These are phyloP conservation scores for Saksenaea oblongispora DNA, from an alignment of 371 early-diverging fungal genomes.

Conservation along the genomic window DNA sequence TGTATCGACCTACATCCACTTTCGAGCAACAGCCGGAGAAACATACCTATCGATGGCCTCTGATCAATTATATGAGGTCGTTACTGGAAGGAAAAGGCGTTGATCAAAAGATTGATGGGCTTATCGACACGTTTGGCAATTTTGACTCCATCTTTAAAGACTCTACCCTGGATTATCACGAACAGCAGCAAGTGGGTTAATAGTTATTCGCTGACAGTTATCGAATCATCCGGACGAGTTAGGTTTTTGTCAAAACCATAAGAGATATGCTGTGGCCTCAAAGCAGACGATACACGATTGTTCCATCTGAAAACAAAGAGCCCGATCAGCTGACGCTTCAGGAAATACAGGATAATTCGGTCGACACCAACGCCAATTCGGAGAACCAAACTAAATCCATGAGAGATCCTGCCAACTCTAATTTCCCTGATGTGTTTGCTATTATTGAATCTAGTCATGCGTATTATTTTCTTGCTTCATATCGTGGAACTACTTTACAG, in stretches of 20 bases:
- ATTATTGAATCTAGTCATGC: slow-evolving; percentile 59
- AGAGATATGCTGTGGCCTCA: slow-evolving; percentile 44
- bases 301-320: slow-evolving; percentile 5
- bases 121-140: slow-evolving; percentile 20
- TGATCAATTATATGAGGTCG: slow-evolving; percentile 21
- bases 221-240: background rate
- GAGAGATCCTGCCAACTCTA: slow-evolving; percentile 41
- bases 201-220: background rate
- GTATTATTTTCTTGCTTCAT: slow-evolving; percentile 59
- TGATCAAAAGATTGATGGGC: slow-evolving; percentile 25
- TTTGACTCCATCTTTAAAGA: slow-evolving; percentile 14
- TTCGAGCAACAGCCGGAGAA: background rate
- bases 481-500: slow-evolving; percentile 61
- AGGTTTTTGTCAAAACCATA: slow-evolving; percentile 39
- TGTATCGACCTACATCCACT: background rate
- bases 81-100: slow-evolving; percentile 30
- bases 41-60: slow-evolving; percentile 19
- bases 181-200: slow-evolving; percentile 12
- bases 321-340: slow-evolving; percentile 24
- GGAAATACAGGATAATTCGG: slow-evolving; percentile 11
- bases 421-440: slow-evolving; percentile 59
- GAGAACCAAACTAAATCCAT: background rate
- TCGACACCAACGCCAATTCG: background rate
- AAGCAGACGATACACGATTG: slow-evolving; percentile 34
- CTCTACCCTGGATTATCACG: background rate